Evolutionary conservation across 2,329 filamentous ascomycete genomes (phyloP).

Genomic region (Fusarium sp.): DNA sequence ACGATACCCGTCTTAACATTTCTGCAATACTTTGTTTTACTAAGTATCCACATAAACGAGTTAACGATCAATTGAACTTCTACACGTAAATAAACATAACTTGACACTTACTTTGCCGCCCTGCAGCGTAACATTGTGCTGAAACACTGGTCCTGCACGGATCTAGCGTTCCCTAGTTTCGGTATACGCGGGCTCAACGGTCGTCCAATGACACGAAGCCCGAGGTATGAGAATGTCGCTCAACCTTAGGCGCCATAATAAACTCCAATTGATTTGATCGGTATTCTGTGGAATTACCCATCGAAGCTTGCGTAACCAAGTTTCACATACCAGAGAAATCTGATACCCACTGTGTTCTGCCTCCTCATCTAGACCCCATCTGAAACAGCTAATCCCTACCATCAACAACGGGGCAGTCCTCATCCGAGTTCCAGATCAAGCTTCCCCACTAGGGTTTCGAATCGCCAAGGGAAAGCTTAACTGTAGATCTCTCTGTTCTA

Average conservation of each 20-base stretch:
- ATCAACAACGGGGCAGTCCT: neutral
- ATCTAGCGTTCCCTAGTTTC: neutral
- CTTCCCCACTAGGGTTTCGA: neutral
- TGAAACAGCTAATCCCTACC: neutral
- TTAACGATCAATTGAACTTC: neutral
- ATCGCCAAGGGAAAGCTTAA: conserved; percentile 28
- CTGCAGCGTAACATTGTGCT: neutral
- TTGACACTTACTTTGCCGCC: neutral
- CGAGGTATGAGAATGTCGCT: neutral
- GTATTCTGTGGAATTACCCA: neutral
- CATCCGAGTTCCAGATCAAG: neutral
- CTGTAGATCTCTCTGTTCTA: conserved; percentile 9
- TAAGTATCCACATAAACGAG: neutral
- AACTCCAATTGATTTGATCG: neutral
- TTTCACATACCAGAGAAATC: neutral
- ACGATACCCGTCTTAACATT: neutral
- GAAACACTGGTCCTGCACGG: neutral
- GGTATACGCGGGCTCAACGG: neutral
- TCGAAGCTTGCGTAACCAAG: neutral
- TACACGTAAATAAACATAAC: too few species aligned
- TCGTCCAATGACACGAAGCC: neutral
- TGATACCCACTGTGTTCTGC: neutral
- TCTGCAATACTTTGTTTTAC: neutral
- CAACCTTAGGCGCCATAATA: neutral
- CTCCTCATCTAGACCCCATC: neutral